These are phyloP conservation scores for Aspergillus awamori DNA, from an alignment of 2,329 filamentous ascomycete species.

Conservation along the genomic window DNA sequence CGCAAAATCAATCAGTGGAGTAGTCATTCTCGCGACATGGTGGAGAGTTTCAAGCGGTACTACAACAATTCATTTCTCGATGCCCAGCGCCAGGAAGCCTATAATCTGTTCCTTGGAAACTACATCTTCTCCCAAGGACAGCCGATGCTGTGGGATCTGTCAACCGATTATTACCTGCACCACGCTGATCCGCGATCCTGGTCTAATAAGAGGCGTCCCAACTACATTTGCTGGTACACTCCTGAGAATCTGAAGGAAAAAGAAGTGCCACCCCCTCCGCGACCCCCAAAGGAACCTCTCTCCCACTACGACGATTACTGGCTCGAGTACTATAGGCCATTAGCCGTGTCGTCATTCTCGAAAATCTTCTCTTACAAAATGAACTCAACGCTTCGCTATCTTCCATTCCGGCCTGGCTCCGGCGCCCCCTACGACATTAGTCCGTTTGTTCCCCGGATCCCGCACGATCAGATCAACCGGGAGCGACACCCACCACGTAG, in stretches of 20 bases:
- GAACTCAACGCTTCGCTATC: constrained; percentile 84
- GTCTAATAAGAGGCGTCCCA: constrained; percentile 62
- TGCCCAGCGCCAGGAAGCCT: constrained; percentile 95
- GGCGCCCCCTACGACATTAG: constrained; percentile 79
- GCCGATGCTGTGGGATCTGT: constrained; percentile 95
- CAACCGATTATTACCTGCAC: constrained; percentile 94
- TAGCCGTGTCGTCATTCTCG: constrained; percentile 81
- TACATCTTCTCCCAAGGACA: constrained; percentile 86
- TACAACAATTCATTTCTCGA: constrained; percentile 99
- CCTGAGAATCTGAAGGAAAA: constrained; percentile 69
- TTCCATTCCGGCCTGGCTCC: constrained; percentile 69
- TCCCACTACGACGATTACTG: constrained; percentile 87
- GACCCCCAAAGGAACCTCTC: constrained; percentile 34
- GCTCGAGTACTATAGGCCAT: constrained; percentile 93
- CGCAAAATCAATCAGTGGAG: constrained; percentile 99
- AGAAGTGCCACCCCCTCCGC: constrained; percentile 54
- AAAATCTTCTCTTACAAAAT: constrained; percentile 94
- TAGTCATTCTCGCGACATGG: constrained; percentile 96
- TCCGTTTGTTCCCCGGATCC: constrained; percentile 79
- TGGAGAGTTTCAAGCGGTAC: constrained; percentile 97
- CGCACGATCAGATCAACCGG: constrained; percentile 57
- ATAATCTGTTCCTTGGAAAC: constrained; percentile 95
- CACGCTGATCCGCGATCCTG: constrained; percentile 80
- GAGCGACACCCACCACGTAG: constrained; percentile 58
- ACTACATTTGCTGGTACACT: constrained; percentile 91